phyloP scores from a whole-genome alignment of 2,329 filamentous ascomycete species.

The Cucurbitaria berberidis region DNA sequence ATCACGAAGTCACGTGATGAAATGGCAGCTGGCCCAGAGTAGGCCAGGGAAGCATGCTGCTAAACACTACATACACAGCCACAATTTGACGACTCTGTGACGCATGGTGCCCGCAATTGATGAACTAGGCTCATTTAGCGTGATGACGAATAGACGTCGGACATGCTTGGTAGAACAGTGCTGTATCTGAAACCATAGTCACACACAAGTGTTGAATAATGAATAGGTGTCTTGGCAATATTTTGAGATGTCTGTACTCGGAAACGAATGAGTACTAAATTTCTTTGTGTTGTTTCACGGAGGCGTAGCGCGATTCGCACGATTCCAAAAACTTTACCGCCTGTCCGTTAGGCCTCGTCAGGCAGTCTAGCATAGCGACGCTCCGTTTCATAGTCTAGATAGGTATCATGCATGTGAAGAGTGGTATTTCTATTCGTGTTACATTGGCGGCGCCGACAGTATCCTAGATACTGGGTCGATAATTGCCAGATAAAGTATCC shows the following conservation, averaged over 20 bases:
- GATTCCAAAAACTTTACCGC: not conserved
- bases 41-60: not conserved
- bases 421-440: not conserved
- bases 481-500: not conserved
- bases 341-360: no score
- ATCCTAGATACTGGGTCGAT: not conserved
- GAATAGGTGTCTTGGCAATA: not conserved
- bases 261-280: not conserved
- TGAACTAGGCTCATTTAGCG: not conserved
- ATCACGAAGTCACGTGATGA: slow-evolving; percentile 2
- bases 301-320: not conserved
- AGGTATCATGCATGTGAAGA: not conserved
- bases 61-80: not conserved
- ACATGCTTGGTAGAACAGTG: not conserved
- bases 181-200: not conserved
- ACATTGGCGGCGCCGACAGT: not conserved
- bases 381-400: not conserved
- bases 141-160: no score
- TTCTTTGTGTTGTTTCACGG: slow-evolving; percentile 1
- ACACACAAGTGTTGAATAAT: not conserved
- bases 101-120: not conserved
- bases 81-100: not conserved
- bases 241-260: not conserved
- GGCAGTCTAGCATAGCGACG: not conserved
- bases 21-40: no score